Evolutionary conservation across 1,139 yeast species (phyloP).

Genomic region (Candida freyschussii): DNA sequence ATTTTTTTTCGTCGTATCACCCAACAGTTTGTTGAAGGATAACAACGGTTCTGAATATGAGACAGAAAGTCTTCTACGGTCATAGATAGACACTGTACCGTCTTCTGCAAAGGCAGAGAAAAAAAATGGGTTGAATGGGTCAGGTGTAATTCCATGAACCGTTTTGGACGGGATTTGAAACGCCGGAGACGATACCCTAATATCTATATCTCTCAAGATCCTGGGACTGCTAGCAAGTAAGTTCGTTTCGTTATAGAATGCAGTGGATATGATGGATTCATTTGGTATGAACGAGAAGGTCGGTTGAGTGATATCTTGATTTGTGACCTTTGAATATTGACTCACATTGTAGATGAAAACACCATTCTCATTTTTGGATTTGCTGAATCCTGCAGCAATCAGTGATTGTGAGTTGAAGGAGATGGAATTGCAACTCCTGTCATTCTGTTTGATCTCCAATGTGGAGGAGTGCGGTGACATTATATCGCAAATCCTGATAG

Average conservation of each 20-base stretch:
- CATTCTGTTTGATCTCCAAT: conserved; percentile 51
- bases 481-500: conserved; percentile 60
- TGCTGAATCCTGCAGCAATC: conserved; percentile 77
- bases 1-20: conserved; percentile 57
- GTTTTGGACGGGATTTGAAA: conserved; percentile 76
- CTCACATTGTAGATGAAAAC: conserved; percentile 80
- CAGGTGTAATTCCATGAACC: conserved; percentile 63
- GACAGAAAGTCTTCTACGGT: conserved; percentile 56
- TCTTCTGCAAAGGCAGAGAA: conserved; percentile 79
- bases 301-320: conserved; percentile 47
- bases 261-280: conserved; percentile 67
- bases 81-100: conserved; percentile 86
- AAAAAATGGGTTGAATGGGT: conserved; percentile 58
- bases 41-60: conserved; percentile 49
- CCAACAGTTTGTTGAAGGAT: conserved; percentile 61
- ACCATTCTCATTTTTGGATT: conserved; percentile 67
- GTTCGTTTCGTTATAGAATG: conserved; percentile 59
- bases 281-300: conserved; percentile 60
- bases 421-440: conserved; percentile 68
- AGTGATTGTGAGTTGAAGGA: conserved; percentile 63
- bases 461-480: conserved; percentile 36
- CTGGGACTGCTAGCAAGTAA: conserved; percentile 76
- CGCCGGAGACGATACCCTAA: conserved; percentile 61
- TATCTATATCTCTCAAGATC: conserved; percentile 71
- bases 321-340: conserved; percentile 41